phyloP scores from a whole-genome alignment of 2,329 filamentous ascomycete species.

The Beauveria australis region DNA sequence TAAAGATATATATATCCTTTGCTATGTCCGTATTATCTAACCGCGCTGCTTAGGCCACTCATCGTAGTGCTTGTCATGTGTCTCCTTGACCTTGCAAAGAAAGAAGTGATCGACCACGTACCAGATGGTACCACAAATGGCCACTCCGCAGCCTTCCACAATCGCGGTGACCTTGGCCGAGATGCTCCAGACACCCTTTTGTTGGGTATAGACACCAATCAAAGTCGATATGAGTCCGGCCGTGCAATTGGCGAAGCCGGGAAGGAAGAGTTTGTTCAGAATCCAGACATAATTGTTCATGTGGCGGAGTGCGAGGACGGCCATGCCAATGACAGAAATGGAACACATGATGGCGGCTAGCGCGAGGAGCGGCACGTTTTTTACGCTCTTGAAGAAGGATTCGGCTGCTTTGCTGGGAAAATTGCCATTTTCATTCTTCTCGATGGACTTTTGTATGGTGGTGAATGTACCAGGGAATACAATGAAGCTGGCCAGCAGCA shows the following conservation, averaged over 20 bases:
- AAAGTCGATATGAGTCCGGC: constrained; percentile 43
- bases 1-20: neutral
- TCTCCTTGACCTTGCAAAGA: constrained; percentile 22
- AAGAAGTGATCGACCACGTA: constrained; percentile 24
- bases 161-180: constrained; percentile 30
- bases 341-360: constrained; percentile 35
- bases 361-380: constrained; percentile 32
- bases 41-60: constrained; percentile 12
- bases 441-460: constrained; percentile 23
- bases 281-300: constrained; percentile 46
- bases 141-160: constrained; percentile 25
- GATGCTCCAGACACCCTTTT: constrained; percentile 34
- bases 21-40: neutral
- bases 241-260: constrained; percentile 35
- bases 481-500: constrained; percentile 44
- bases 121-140: constrained; percentile 21
- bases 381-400: constrained; percentile 19
- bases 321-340: constrained; percentile 26
- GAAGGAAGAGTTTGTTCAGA: constrained; percentile 41
- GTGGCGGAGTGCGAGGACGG: constrained; percentile 35
- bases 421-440: constrained; percentile 14
- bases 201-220: constrained; percentile 40
- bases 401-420: constrained; percentile 15
- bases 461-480: constrained; percentile 45
- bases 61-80: constrained; percentile 20